Evolutionary conservation across 2,329 filamentous ascomycete genomes (phyloP).

Genomic region (Colletotrichum sp.): DNA sequence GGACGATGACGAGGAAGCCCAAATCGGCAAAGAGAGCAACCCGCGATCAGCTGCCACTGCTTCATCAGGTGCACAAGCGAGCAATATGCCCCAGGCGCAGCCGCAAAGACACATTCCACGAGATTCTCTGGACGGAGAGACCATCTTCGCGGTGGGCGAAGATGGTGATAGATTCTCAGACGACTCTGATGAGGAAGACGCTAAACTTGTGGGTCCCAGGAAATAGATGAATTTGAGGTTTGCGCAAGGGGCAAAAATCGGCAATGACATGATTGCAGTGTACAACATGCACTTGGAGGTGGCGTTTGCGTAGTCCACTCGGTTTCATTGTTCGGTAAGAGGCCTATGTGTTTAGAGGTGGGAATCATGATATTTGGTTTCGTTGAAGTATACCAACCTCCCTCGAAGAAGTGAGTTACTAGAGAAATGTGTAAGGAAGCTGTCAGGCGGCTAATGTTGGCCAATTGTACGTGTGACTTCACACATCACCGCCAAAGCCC

Average conservation of each 20-base stretch:
- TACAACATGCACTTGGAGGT: conserved; percentile 1
- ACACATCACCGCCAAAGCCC: conserved; percentile 83
- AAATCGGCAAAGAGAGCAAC: conserved; percentile 43
- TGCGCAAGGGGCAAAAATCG: background rate
- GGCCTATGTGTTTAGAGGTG: background rate
- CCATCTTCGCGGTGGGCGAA: conserved; percentile 93
- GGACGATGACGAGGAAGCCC: conserved; percentile 63
- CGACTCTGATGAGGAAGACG: conserved; percentile 69
- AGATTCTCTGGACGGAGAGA: conserved; percentile 80
- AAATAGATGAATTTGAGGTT: conserved; percentile 34
- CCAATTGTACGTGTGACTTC: background rate
- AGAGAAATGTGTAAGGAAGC: background rate
- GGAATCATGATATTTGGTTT: background rate
- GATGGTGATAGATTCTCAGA: conserved; percentile 83
- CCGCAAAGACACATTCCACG: conserved; percentile 45
- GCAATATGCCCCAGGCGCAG: conserved; percentile 14
- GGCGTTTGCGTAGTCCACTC: conserved; percentile 6
- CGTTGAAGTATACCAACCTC: background rate
- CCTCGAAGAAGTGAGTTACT: background rate
- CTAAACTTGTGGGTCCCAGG: conserved; percentile 55
- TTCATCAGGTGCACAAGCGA: conserved; percentile 1
- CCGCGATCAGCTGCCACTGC: conserved; percentile 19
- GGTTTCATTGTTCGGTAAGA: background rate
- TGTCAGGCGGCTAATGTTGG: background rate
- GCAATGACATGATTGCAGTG: conserved; percentile 17